Percentiles rank a stretch among this genome's conserved stretches.
Conservation (phyloP, 345 rosid species). For the Populus alba region DNA sequence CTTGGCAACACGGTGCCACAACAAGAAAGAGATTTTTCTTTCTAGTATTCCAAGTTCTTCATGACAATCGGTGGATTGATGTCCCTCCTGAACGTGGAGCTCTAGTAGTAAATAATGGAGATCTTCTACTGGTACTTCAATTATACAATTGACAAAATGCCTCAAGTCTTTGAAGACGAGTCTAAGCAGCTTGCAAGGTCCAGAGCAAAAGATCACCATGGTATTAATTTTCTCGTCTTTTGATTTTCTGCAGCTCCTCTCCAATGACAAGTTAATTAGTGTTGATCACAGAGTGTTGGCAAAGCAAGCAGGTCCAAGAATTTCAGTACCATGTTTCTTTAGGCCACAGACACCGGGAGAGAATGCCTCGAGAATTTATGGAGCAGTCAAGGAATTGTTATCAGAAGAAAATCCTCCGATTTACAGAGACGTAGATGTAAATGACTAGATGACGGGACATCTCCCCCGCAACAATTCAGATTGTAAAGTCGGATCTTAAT, state of each 20-base stretch:
- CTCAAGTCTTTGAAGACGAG: too few relatives aligned
- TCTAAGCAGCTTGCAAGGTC: too few relatives aligned
- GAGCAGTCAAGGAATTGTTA: slow-evolving; percentile 5
- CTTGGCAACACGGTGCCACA: not conserved
- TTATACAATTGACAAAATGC: too few relatives aligned
- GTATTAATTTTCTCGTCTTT: too few relatives aligned
- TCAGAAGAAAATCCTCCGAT: slow-evolving; percentile 2
- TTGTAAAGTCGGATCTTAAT: too few relatives aligned
- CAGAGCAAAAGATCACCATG: too few relatives aligned
- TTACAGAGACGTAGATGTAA: not conserved
- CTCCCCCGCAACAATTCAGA: too few relatives aligned
- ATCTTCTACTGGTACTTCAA: too few relatives aligned
- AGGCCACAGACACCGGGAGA: not conserved
- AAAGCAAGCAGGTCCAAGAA: slow-evolving; percentile 2
- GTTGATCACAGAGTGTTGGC: slow-evolving; percentile 19
- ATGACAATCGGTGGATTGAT: too few relatives aligned
- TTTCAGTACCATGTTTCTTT: slow-evolving; percentile 8
- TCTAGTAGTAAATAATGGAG: too few relatives aligned
- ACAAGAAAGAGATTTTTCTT: not conserved
- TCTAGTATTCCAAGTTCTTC: too few relatives aligned
- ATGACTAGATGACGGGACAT: not conserved
- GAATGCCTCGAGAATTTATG: not conserved
- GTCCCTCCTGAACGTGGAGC: too few relatives aligned
- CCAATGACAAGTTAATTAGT: slow-evolving; percentile 23
- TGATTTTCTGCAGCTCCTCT: slow-evolving; percentile 12